Evolutionary conservation across 805 yeast genomes (phyloP).

Genomic region (Pichia paraexigua): DNA sequence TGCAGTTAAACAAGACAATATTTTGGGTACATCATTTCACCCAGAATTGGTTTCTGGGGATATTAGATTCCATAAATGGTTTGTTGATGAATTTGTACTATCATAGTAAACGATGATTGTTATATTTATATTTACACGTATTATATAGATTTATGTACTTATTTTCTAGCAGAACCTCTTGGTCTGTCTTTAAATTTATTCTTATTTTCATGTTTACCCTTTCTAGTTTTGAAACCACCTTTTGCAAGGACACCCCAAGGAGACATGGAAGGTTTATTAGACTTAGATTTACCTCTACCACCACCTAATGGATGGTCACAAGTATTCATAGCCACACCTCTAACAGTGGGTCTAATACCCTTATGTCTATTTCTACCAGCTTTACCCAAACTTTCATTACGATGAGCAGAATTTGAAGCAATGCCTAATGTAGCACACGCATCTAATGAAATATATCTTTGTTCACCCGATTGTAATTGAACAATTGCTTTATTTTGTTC

Average conservation of each 20-base stretch:
- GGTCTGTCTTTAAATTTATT: conserved; percentile 89
- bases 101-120: background rate
- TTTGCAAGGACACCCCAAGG: conserved; percentile 94
- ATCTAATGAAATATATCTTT: conserved; percentile 75
- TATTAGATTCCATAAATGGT: conserved; percentile 62
- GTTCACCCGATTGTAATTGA: conserved; percentile 85
- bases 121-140: background rate
- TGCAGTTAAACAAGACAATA: conserved; percentile 62
- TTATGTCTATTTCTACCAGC: conserved; percentile 92
- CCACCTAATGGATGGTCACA: conserved; percentile 99
- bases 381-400: conserved; percentile 83
- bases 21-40: conserved; percentile 71
- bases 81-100: conserved; percentile 47
- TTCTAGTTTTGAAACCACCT: conserved; percentile 90
- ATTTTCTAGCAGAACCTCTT: conserved; percentile 39
- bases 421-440: conserved; percentile 93
- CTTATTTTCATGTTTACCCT: conserved; percentile 77
- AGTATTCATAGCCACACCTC: conserved; percentile 98
- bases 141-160: background rate
- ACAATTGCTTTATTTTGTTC: conserved; percentile 67
- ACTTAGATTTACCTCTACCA: conserved; percentile 99
- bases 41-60: conserved; percentile 59
- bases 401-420: conserved; percentile 89
- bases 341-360: conserved; percentile 90
- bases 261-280: conserved; percentile 86